These are phyloP conservation scores for Lentinula boryana DNA, from an alignment of 768 basidiomycete genomes.

Conservation along the genomic window DNA sequence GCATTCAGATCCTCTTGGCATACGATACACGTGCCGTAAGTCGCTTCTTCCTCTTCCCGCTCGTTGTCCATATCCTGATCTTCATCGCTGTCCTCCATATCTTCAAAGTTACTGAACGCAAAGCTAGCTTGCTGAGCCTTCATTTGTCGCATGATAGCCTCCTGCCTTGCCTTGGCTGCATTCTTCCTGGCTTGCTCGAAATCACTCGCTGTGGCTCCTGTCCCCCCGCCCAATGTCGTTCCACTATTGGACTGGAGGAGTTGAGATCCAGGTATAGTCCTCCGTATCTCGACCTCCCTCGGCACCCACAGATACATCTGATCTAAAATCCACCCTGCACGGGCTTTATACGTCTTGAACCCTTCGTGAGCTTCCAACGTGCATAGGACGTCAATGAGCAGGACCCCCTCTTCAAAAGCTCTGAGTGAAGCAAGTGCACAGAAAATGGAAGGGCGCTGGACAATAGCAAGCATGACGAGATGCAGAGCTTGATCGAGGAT, in stretches of 20 bases:
- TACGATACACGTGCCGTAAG: constrained; percentile 93
- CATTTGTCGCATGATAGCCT: constrained; percentile 94
- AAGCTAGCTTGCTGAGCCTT: constrained; percentile 88
- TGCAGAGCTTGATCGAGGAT: constrained; percentile 87
- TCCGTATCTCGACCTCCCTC: constrained; percentile 46
- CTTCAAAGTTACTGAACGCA: constrained; percentile 70
- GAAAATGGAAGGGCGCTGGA: constrained; percentile 64
- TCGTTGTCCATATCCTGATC: constrained; percentile 46
- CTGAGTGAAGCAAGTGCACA: constrained; percentile 49
- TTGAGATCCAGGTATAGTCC: constrained; percentile 13
- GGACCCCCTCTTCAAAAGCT: constrained; percentile 46
- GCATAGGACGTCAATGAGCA: constrained; percentile 68
- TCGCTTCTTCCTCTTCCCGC: constrained; percentile 36
- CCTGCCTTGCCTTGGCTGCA: constrained; percentile 87
- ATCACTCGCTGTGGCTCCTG: constrained; percentile 31
- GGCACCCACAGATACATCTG: constrained; percentile 52
- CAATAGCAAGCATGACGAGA: constrained; percentile 77
- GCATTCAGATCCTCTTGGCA: constrained; percentile 90
- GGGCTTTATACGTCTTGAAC: constrained; percentile 64
- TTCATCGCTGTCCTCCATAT: constrained; percentile 67
- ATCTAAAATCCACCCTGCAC: constrained; percentile 71
- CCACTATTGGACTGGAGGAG: constrained; percentile 17
- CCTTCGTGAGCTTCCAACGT: constrained; percentile 71
- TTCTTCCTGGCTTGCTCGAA: constrained; percentile 70
- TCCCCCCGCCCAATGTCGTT: constrained; percentile 17